Evolutionary conservation across 2,329 filamentous ascomycete species (phyloP).

Genomic region (Zymoseptoria tritici): DNA sequence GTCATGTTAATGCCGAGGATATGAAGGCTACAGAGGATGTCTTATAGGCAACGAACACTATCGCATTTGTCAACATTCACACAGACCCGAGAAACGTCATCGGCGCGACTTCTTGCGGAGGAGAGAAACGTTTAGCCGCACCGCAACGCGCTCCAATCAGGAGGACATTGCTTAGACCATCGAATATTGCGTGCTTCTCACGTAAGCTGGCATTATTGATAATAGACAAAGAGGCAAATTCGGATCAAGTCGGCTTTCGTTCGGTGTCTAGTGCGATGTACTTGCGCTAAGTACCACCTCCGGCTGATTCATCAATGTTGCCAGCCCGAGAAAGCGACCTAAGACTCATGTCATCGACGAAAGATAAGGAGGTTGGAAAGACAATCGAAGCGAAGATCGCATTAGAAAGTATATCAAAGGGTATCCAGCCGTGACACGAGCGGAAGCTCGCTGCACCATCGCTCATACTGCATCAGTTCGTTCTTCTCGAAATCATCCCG

Average conservation of each 20-base stretch:
- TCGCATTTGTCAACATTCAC: neutral
- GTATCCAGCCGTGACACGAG: neutral
- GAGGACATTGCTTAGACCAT: constrained; percentile 4
- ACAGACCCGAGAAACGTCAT: neutral
- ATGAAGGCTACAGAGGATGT: neutral
- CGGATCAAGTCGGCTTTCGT: neutral
- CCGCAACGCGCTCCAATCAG: constrained; percentile 6
- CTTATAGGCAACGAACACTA: neutral
- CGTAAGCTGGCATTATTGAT: neutral
- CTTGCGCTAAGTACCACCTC: neutral
- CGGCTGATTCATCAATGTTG: neutral
- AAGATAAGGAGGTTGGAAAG: neutral
- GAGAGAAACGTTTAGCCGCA: neutral
- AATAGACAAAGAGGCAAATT: neutral
- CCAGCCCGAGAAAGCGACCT: neutral
- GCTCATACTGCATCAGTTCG: neutral
- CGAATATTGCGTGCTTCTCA: constrained; percentile 7
- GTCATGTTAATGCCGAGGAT: neutral
- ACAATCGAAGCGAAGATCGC: neutral
- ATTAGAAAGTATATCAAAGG: neutral
- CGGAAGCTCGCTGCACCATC: neutral
- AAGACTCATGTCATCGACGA: neutral
- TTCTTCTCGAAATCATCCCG: neutral
- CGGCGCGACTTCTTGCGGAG: neutral
- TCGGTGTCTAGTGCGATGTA: neutral